Conservation (phyloP, 768 basidiomycete genomes). For the Amanita inopinata region DNA sequence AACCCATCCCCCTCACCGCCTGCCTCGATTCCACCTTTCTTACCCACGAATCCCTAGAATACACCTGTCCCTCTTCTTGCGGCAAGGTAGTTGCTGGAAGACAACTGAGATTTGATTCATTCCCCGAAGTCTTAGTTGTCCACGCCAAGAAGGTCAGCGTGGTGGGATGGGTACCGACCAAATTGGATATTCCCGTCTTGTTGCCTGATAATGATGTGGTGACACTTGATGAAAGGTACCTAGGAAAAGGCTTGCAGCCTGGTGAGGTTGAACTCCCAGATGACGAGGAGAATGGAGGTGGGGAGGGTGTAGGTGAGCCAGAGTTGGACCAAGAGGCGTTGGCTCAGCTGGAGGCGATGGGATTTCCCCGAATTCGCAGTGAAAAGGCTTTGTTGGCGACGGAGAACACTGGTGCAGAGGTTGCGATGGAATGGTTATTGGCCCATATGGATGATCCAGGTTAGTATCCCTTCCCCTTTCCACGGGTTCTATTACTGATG, state of each 20-base stretch:
- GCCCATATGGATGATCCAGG: constrained; percentile 92
- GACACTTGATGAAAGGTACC: constrained; percentile 44
- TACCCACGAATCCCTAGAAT: constrained; percentile 63
- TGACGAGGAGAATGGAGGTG: constrained; percentile 19
- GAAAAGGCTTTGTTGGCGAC: constrained; percentile 90
- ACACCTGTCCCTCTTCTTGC: constrained; percentile 67
- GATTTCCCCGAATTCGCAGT: constrained; percentile 79
- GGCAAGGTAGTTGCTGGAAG: constrained; percentile 63
- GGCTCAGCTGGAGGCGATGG: constrained; percentile 78
- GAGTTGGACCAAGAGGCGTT: constrained; percentile 70
- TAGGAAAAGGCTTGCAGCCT: constrained; percentile 61
- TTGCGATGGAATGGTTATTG: constrained; percentile 95
- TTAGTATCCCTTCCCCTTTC: constrained; percentile 19
- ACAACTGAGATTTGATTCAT: constrained; percentile 68
- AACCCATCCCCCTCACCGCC: constrained; percentile 46
- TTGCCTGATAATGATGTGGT: constrained; percentile 53
- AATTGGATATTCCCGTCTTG: constrained; percentile 83
- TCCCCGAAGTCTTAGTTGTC: constrained; percentile 81
- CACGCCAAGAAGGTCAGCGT: constrained; percentile 94
- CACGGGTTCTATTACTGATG: neutral
- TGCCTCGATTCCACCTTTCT: constrained; percentile 50
- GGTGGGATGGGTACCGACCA: constrained; percentile 93
- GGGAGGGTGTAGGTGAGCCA: constrained; percentile 26
- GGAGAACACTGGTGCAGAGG: constrained; percentile 62
- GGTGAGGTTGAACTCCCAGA: constrained; percentile 65